phyloP scores from a whole-genome alignment of 441 rosid species.

The Omphalea diandra region DNA sequence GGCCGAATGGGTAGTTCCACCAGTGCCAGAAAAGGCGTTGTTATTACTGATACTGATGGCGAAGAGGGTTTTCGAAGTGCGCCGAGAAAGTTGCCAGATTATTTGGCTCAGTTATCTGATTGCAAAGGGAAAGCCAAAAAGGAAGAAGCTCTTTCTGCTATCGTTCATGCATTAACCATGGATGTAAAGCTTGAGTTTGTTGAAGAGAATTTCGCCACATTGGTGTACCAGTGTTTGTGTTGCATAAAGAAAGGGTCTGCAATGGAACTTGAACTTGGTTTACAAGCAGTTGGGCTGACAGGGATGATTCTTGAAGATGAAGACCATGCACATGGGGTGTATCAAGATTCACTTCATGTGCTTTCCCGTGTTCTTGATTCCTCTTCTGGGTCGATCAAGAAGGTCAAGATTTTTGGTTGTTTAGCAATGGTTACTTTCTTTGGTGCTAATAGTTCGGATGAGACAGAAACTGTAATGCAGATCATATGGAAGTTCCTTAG shows the following conservation, averaged over 20 bases:
- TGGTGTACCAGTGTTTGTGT: slow-evolving; percentile 18
- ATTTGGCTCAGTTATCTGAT: slow-evolving; percentile 1
- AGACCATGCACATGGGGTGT: slow-evolving; percentile 10
- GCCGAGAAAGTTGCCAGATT: neutral
- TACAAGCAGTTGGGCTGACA: slow-evolving; percentile 7
- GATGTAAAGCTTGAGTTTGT: slow-evolving; percentile 3
- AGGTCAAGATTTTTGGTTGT: slow-evolving; percentile 7
- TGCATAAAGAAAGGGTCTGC: slow-evolving; percentile 14
- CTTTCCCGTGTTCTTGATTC: slow-evolving; percentile 1
- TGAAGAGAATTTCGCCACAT: slow-evolving; percentile 5
- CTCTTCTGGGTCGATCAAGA: slow-evolving; percentile 11
- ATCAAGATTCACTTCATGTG: slow-evolving; percentile 10
- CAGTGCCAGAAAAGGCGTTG: neutral
- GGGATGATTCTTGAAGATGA: slow-evolving; percentile 11
- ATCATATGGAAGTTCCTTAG: slow-evolving; percentile 21
- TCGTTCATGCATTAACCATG: slow-evolving; percentile 14
- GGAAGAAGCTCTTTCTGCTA: slow-evolving; percentile 15
- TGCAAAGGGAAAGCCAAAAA: slow-evolving; percentile 2
- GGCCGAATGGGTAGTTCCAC: neutral
- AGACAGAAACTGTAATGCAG: slow-evolving; percentile 10
- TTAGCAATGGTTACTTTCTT: slow-evolving; percentile 11
- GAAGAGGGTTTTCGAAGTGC: neutral
- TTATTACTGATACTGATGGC: neutral
- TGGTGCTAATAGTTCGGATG: neutral
- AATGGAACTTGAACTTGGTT: slow-evolving; percentile 11